phyloP scores from a whole-genome alignment of 177 flowering plant genomes.

The Telopea speciosissima region DNA sequence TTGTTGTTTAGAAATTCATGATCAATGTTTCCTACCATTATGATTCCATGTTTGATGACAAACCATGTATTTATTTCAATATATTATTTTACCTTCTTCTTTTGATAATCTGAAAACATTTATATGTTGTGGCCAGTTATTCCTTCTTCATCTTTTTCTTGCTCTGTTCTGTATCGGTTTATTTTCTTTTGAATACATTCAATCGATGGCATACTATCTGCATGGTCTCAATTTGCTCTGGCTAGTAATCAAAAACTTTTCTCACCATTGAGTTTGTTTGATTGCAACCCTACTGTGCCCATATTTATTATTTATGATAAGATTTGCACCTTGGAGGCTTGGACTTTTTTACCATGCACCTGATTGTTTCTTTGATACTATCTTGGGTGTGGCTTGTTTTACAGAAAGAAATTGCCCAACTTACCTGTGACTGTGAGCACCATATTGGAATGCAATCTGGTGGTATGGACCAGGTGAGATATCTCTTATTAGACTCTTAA shows the following conservation, averaged over 20 bases:
- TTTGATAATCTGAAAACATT: background rate
- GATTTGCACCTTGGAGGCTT: background rate
- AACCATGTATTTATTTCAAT: background rate
- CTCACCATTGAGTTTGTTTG: background rate
- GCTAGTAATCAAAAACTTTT: background rate
- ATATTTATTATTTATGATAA: background rate
- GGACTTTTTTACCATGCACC: background rate
- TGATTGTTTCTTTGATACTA: background rate
- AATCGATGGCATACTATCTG: background rate
- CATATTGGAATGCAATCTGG: conserved; percentile 99
- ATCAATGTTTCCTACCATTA: too few species aligned
- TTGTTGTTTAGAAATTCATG: too few species aligned
- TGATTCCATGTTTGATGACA: too few species aligned
- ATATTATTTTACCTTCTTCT: background rate
- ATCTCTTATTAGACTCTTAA: conserved; percentile 3
- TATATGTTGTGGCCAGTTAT: background rate
- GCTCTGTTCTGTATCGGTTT: background rate
- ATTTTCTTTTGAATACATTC: background rate
- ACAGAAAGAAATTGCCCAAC: conserved; percentile 95
- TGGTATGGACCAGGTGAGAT: conserved; percentile 95
- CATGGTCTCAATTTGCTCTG: background rate
- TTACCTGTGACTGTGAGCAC: conserved; percentile 91
- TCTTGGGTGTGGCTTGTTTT: conserved; percentile 9
- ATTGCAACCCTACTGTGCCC: background rate
- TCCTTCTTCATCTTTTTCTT: background rate